Conservation (phyloP, 208 protist genomes). For the Wallacemonas sp. region DNA sequence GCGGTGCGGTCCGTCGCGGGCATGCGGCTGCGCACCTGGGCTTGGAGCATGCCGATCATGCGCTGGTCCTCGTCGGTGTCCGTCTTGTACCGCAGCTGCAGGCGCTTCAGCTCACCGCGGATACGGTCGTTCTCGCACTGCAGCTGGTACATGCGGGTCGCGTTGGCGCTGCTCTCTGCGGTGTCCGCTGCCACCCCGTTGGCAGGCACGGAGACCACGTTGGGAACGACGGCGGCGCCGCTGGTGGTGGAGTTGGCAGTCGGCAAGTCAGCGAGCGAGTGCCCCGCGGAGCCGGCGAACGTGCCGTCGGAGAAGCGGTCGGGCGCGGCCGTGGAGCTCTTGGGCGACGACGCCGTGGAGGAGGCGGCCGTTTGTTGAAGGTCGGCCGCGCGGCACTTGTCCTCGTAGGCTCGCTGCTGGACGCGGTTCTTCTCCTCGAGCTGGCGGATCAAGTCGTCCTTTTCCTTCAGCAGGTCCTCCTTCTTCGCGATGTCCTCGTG, state of each 20-base stretch:
- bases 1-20: constrained; percentile 27
- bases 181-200: constrained; percentile 8
- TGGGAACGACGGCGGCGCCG: background rate
- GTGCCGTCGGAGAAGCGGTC: background rate
- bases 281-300: background rate
- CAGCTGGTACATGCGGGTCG: constrained; percentile 26
- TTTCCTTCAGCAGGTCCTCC: constrained; percentile 24
- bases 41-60: constrained; percentile 40
- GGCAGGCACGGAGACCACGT: background rate
- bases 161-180: background rate
- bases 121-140: constrained; percentile 51
- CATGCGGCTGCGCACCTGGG: constrained; percentile 40
- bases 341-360: background rate
- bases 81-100: constrained; percentile 27
- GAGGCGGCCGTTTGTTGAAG: background rate
- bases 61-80: constrained; percentile 40
- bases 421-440: constrained; percentile 55
- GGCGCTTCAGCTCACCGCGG: constrained; percentile 40
- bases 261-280: background rate
- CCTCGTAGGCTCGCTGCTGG: constrained; percentile 69
- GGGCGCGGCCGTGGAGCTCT: background rate
- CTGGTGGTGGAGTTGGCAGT: background rate
- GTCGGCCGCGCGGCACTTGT: constrained; percentile 45
- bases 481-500: constrained; percentile 31
- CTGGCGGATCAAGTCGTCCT: constrained; percentile 25